These are phyloP conservation scores for Penicillium diatomitis DNA, from an alignment of 495 filamentous ascomycete species.

Conservation along the genomic window DNA sequence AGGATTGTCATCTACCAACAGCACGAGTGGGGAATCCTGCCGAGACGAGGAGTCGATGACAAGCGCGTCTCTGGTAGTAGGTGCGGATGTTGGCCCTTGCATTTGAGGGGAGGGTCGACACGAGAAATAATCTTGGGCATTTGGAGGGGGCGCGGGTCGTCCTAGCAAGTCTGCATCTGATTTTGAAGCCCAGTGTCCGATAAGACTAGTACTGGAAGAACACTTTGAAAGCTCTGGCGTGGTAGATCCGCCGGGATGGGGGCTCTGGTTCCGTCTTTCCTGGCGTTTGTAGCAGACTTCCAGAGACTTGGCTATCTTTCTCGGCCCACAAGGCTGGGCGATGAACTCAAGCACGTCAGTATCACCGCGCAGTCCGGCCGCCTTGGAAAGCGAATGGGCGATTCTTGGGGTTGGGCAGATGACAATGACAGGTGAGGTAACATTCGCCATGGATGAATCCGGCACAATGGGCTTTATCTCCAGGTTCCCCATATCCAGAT, in stretches of 20 bases:
- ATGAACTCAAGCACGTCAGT: slow-evolving; percentile 19
- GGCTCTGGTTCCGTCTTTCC: not conserved
- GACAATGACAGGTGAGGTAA: slow-evolving; percentile 13
- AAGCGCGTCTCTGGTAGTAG: too few species aligned
- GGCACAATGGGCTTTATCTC: slow-evolving; percentile 6
- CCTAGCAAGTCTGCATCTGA: slow-evolving; percentile 4
- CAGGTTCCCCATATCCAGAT: slow-evolving; percentile 11
- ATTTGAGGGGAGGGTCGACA: not conserved
- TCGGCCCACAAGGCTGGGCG: slow-evolving; percentile 25
- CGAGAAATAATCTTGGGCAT: slow-evolving; percentile 14
- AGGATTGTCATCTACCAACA: slow-evolving; percentile 13
- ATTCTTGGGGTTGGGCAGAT: slow-evolving; percentile 22
- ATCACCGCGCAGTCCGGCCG: slow-evolving; percentile 4
- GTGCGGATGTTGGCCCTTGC: too few species aligned
- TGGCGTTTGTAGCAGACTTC: slow-evolving; percentile 19
- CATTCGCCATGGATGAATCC: too few species aligned
- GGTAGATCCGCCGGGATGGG: not conserved
- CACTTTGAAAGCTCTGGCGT: slow-evolving; percentile 16
- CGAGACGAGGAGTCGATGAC: not conserved
- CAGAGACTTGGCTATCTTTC: slow-evolving; percentile 17
- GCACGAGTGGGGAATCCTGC: not conserved
- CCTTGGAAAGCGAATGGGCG: slow-evolving; percentile 20
- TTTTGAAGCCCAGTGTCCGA: not conserved
- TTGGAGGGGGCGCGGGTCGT: slow-evolving; percentile 2
- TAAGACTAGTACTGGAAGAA: slow-evolving; percentile 10